Evolutionary conservation across 1,284 basidiomycete species (phyloP).

Genomic region (Malassezia japonica): DNA sequence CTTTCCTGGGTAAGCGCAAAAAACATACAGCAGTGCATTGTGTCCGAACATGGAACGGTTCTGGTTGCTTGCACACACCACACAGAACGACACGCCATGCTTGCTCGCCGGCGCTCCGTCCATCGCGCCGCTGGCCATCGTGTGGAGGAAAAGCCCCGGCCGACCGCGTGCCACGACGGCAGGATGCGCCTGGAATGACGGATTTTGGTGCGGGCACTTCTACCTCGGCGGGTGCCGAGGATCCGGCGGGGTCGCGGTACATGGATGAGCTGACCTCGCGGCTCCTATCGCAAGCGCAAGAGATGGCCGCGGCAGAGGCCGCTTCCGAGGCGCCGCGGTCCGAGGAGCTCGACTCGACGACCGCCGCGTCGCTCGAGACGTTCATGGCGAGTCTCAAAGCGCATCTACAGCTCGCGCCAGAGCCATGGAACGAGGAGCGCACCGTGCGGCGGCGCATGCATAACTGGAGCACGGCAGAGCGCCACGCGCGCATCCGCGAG

Average conservation of each 20-base stretch:
- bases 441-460: conserved; percentile 15
- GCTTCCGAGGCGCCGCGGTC: too few relatives aligned
- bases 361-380: conserved; percentile 28
- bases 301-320: neutral
- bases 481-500: conserved; percentile 19
- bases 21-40: conserved; percentile 59
- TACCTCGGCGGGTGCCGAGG: too few relatives aligned
- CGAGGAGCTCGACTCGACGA: conserved; percentile 20
- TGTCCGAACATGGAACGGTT: conserved; percentile 99
- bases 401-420: conserved; percentile 11
- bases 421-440: conserved; percentile 15
- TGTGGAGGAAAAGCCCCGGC: neutral
- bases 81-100: conserved; percentile 64
- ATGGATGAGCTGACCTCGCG: conserved; percentile 13
- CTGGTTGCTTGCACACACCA: conserved; percentile 96
- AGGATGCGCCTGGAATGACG: neutral
- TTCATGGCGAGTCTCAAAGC: conserved; percentile 32
- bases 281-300: neutral
- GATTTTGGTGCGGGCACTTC: too few relatives aligned
- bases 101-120: neutral
- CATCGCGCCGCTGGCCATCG: neutral
- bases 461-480: conserved; percentile 21
- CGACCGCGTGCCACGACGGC: neutral
- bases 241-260: conserved; percentile 2
- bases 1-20: conserved; percentile 52